Conservation (phyloP, 208 protist genomes). For the Angomonas deanei region DNA sequence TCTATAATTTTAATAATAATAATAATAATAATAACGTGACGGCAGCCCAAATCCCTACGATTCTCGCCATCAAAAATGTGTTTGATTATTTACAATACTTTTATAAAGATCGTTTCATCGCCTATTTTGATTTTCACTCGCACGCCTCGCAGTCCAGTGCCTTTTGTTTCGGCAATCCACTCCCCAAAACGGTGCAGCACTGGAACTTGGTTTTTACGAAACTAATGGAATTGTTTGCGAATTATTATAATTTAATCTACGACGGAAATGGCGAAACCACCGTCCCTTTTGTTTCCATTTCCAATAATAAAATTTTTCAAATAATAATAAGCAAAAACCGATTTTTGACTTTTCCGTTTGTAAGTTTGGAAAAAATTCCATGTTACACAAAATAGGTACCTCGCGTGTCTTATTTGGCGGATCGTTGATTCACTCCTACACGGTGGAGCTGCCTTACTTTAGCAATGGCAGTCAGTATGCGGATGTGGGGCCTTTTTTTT, state of each 20-base stretch:
- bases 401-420: constrained; percentile 81
- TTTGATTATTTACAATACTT: constrained; percentile 65
- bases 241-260: neutral
- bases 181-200: constrained; percentile 69
- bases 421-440: constrained; percentile 80
- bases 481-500: no score
- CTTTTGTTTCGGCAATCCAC: constrained; percentile 91
- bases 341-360: constrained; percentile 73
- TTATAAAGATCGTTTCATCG: constrained; percentile 68
- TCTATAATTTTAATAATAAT: constrained; percentile 50
- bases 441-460: constrained; percentile 79
- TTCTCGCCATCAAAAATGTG: constrained; percentile 70
- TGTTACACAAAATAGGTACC: constrained; percentile 75
- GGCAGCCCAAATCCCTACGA: constrained; percentile 64
- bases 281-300: neutral
- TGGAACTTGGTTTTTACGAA: constrained; percentile 72
- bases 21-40: neutral
- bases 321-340: no score
- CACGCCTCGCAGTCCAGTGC: constrained; percentile 87
- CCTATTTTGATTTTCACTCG: constrained; percentile 92
- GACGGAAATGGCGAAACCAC: neutral
- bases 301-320: no score
- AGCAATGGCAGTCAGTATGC: constrained; percentile 59
- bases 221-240: constrained; percentile 68
- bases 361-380: constrained; percentile 63